These are phyloP conservation scores for Oropetium thomaeum DNA, from an alignment of 176 grass and related monocot species.

Conservation along the genomic window DNA sequence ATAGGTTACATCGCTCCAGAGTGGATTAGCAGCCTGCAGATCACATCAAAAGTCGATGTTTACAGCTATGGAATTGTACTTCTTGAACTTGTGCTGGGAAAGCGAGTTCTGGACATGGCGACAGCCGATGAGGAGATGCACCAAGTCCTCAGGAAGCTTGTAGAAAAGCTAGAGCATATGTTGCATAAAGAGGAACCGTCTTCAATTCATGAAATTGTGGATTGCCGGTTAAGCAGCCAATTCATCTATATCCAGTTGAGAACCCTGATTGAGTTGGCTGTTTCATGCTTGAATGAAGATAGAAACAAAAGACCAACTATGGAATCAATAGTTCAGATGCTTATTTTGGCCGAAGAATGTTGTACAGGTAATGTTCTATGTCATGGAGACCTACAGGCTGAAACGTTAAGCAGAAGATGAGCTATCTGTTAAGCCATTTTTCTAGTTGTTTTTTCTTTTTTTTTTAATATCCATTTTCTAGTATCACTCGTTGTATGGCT, in stretches of 20 bases:
- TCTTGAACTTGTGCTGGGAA: slow-evolving; percentile 21
- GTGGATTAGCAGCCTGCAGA: slow-evolving; percentile 19
- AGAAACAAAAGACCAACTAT: slow-evolving; percentile 11
- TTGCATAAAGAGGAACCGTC: background rate
- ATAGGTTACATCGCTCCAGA: slow-evolving; percentile 19
- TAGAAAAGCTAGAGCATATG: background rate
- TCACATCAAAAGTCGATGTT: slow-evolving; percentile 15
- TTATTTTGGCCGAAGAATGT: slow-evolving; percentile 15
- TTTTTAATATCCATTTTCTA: background rate
- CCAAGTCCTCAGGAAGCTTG: slow-evolving; percentile 1
- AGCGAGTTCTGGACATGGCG: slow-evolving; percentile 9
- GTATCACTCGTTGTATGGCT: background rate
- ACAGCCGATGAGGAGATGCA: background rate
- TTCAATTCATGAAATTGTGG: background rate
- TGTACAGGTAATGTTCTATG: background rate
- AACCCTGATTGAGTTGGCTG: slow-evolving; percentile 8
- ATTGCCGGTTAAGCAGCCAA: background rate
- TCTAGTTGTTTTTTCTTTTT: too few species aligned
- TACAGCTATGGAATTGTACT: slow-evolving; percentile 24
- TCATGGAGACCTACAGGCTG: background rate
- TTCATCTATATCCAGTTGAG: background rate
- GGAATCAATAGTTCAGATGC: slow-evolving; percentile 13
- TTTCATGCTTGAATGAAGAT: slow-evolving; percentile 22
- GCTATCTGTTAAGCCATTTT: background rate
- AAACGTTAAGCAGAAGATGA: background rate